A percentile compares a stretch with the other conserved stretches of the same genome.
Conservation (phyloP, 257 asterid species). For the Petrea volubilis region DNA sequence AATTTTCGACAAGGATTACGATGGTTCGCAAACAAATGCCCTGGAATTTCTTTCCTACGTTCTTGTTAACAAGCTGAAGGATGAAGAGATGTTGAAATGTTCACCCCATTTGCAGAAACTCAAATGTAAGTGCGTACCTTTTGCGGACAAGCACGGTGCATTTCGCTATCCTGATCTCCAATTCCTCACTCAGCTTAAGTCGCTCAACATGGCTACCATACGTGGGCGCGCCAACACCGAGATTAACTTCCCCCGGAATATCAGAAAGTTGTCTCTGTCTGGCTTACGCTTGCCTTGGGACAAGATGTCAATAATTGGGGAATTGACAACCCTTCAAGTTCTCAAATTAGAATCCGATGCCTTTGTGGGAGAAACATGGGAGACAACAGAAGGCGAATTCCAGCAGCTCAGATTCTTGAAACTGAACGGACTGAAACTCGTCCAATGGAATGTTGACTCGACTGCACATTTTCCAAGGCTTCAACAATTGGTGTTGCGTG, state of each 20-base stretch:
- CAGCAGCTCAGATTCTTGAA: constrained; percentile 23
- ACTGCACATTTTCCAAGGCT: constrained; percentile 19
- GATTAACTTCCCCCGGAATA: constrained; percentile 1
- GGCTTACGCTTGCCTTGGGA: neutral
- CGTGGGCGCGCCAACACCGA: neutral
- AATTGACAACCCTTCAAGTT: constrained; percentile 14
- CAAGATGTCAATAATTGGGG: constrained; percentile 14
- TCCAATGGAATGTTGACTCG: neutral
- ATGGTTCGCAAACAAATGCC: neutral
- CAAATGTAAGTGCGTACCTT: neutral
- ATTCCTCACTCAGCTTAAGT: neutral
- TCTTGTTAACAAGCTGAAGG: neutral
- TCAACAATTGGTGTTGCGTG: neutral
- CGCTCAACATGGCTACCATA: neutral
- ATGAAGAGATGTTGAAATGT: constrained; percentile 22
- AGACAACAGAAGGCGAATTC: constrained; percentile 21
- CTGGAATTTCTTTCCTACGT: constrained; percentile 14
- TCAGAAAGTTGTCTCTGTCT: constrained; percentile 23
- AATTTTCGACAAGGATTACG: neutral
- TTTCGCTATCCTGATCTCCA: neutral
- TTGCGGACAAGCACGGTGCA: too few relatives aligned
- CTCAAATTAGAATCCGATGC: constrained; percentile 5
- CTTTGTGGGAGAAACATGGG: constrained; percentile 3
- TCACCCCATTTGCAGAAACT: constrained; percentile 21
- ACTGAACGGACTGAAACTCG: neutral